These are phyloP conservation scores for Tubosaeta sp. DNA, from an alignment of 768 basidiomycete genomes.

Conservation along the genomic window DNA sequence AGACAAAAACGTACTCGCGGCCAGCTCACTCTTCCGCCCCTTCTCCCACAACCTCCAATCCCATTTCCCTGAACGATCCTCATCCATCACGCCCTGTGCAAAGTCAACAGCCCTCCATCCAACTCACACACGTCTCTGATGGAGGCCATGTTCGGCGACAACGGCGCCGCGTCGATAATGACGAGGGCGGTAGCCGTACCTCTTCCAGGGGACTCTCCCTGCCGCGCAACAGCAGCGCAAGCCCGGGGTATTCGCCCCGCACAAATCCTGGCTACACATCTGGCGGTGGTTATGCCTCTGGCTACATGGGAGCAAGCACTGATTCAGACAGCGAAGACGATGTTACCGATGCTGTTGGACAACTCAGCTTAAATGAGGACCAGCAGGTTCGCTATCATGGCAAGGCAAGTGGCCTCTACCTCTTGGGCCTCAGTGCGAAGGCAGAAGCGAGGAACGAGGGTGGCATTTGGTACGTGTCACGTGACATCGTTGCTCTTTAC, in stretches of 20 bases:
- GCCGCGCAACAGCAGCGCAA: slow-evolving; percentile 15
- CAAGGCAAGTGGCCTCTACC: slow-evolving; percentile 75
- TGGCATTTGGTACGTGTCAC: slow-evolving; percentile 58
- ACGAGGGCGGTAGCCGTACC: slow-evolving; percentile 1
- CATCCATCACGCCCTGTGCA: slow-evolving; percentile 5
- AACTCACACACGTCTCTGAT: slow-evolving; percentile 6
- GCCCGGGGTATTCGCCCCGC: slow-evolving; percentile 17
- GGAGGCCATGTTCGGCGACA: slow-evolving; percentile 41
- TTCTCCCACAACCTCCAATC: slow-evolving; percentile 1
- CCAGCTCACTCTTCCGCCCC: neutral
- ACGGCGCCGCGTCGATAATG: slow-evolving; percentile 42
- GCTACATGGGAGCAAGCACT: slow-evolving; percentile 30
- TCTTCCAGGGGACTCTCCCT: slow-evolving; percentile 8
- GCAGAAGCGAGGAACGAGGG: slow-evolving; percentile 66
- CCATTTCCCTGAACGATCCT: slow-evolving; percentile 12
- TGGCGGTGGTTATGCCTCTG: slow-evolving; percentile 19
- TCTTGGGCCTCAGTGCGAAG: slow-evolving; percentile 59
- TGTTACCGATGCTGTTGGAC: slow-evolving; percentile 71
- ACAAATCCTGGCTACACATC: slow-evolving; percentile 10
- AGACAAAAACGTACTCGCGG: slow-evolving; percentile 3
- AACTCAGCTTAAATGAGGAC: slow-evolving; percentile 85
- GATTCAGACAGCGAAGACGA: slow-evolving; percentile 39
- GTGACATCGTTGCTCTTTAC: slow-evolving; percentile 6
- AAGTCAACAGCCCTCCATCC: slow-evolving; percentile 12
- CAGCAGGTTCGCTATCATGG: slow-evolving; percentile 84